These are phyloP conservation scores for Aspergillus coremiiformis DNA, from an alignment of 495 filamentous ascomycete species.

Conservation along the genomic window DNA sequence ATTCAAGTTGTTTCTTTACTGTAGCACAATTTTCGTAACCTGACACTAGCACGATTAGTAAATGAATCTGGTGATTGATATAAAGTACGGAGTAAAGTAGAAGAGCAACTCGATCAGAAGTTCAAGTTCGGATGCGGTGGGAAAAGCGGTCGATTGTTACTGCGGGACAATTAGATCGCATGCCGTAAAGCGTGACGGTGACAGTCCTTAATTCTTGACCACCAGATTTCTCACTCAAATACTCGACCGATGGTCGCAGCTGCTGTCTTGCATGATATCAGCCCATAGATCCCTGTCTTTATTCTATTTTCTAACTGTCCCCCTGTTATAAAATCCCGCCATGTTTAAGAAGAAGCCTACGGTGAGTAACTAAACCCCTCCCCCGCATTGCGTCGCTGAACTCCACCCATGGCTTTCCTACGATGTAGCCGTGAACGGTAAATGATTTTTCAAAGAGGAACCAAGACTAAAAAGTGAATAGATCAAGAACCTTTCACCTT, in stretches of 20 bases:
- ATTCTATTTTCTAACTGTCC: not conserved
- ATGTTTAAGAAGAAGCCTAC: conserved; percentile 83
- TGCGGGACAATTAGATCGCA: conserved; percentile 14
- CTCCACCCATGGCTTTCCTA: not conserved
- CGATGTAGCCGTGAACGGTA: not conserved
- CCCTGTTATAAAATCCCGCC: conserved; percentile 1
- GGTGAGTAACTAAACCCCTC: conserved; percentile 35
- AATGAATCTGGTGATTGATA: no score
- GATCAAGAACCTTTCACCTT: conserved; percentile 63
- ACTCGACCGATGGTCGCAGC: not conserved
- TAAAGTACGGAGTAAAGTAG: not conserved
- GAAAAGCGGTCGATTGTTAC: conserved; percentile 19
- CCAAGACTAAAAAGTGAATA: conserved; percentile 17
- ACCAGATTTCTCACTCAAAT: not conserved
- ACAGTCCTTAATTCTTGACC: conserved; percentile 6
- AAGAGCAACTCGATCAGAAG: no score
- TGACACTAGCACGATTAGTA: no score
- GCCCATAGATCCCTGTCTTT: not conserved
- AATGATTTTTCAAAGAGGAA: not conserved
- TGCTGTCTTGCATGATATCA: not conserved
- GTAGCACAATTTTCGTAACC: no score
- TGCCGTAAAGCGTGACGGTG: no score
- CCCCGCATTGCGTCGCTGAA: conserved; percentile 26
- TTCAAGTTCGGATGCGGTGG: not conserved
- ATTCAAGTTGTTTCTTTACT: no score